Evolutionary conservation across 1,284 basidiomycete genomes (phyloP).

Genomic region (Prillingera fragicola): DNA sequence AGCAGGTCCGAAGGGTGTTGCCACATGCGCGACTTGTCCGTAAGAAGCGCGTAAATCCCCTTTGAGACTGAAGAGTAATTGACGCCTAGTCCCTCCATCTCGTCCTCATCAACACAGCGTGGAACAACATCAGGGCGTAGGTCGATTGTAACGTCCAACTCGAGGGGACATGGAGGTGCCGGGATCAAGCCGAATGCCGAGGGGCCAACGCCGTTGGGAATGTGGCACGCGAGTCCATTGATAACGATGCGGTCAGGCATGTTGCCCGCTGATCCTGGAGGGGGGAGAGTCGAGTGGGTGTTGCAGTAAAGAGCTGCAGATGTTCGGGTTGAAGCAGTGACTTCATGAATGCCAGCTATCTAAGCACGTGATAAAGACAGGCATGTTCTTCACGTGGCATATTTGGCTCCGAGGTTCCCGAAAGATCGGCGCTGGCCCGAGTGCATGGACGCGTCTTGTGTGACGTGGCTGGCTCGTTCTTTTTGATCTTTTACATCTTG

Average conservation of each 20-base stretch:
- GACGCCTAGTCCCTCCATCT: conserved; percentile 41
- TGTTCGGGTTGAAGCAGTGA: no score
- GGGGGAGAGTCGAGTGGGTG: not conserved
- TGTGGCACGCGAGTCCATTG: conserved; percentile 34
- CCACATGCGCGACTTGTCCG: conserved; percentile 13
- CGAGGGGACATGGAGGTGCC: conserved; percentile 38
- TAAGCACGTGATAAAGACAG: no score
- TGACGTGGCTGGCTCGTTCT: no score
- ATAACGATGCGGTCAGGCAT: conserved; percentile 37
- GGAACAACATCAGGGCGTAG: conserved; percentile 32
- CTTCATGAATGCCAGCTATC: no score
- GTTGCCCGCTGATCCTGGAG: no score
- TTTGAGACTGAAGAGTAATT: conserved; percentile 47
- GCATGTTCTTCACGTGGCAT: no score
- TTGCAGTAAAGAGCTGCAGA: no score
- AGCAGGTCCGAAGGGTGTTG: conserved; percentile 25
- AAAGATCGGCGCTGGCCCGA: no score
- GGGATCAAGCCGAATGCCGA: conserved; percentile 42
- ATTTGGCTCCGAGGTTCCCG: no score
- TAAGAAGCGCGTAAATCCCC: conserved; percentile 25
- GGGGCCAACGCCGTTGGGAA: conserved; percentile 40
- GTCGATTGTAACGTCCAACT: conserved; percentile 30
- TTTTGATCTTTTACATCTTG: no score
- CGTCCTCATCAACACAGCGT: conserved; percentile 31
- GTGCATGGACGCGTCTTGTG: no score